phyloP scores from a whole-genome alignment of 345 rosid species.

The Eucalyptus guilfoylei region DNA sequence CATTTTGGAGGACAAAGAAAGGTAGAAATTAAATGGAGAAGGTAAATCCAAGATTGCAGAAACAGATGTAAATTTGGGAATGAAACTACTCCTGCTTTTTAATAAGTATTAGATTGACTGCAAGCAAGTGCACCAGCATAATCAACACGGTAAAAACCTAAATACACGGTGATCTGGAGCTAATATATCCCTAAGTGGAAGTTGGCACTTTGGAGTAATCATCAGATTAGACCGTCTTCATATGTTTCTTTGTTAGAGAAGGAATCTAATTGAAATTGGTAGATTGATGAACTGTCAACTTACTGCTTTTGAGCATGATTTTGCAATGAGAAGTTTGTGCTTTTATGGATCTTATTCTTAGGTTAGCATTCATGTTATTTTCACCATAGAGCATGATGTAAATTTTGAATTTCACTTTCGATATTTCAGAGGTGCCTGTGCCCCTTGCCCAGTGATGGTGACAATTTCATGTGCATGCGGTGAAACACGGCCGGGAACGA shows the following conservation, averaged over 20 bases:
- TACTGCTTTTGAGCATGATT: not conserved
- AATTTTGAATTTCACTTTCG: not conserved
- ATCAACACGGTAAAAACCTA: not conserved
- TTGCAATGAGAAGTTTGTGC: not conserved
- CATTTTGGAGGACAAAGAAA: not conserved
- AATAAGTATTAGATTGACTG: not conserved
- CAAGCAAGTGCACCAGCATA: not conserved
- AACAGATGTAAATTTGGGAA: not conserved
- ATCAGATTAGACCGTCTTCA: not conserved
- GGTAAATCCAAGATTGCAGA: not conserved
- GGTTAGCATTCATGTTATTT: not conserved
- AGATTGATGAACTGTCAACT: not conserved
- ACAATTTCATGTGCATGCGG: constrained; percentile 83
- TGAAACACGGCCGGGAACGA: too few relatives aligned
- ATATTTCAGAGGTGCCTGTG: constrained; percentile 75
- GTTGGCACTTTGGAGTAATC: not conserved
- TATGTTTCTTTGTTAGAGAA: not conserved
- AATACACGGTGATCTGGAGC: not conserved
- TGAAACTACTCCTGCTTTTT: not conserved
- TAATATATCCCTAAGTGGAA: not conserved
- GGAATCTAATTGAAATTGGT: not conserved
- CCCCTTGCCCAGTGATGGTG: constrained; percentile 94
- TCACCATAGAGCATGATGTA: not conserved
- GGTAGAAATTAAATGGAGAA: not conserved
- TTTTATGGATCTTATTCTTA: not conserved